A percentile compares a stretch with the other conserved stretches of the same genome.
Evolutionary conservation across 2,329 filamentous ascomycete genomes (phyloP).

Genomic region (Karstenula rhodostoma): DNA sequence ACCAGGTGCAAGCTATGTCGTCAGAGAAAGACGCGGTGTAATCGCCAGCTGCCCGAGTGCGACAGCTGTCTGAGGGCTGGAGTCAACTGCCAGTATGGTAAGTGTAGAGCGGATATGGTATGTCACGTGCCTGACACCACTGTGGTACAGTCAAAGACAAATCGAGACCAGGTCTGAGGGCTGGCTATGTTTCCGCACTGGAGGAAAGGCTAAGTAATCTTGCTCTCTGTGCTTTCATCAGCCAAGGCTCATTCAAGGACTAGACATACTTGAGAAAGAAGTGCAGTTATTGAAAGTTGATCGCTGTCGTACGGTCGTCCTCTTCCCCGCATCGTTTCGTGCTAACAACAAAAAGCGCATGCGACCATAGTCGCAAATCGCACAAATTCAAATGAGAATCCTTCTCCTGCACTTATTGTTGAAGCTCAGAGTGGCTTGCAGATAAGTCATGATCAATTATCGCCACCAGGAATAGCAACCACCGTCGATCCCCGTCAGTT

Average conservation of each 20-base stretch:
- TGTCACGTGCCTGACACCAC: slow-evolving; percentile 9
- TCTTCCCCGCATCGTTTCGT: neutral
- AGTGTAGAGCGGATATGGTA: neutral
- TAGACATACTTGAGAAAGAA: slow-evolving; percentile 31
- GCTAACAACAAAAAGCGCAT: slow-evolving; percentile 18
- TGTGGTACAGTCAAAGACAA: slow-evolving; percentile 17
- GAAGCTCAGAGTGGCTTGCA: slow-evolving; percentile 11
- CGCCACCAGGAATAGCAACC: neutral
- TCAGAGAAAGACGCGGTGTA: slow-evolving; percentile 35
- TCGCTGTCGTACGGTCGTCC: slow-evolving; percentile 13
- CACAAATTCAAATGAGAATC: neutral
- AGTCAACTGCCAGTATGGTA: slow-evolving; percentile 36
- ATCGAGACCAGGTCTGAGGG: slow-evolving; percentile 51
- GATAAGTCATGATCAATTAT: neutral
- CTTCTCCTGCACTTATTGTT: slow-evolving; percentile 3
- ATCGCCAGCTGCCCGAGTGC: slow-evolving; percentile 33
- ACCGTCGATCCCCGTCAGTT: slow-evolving; percentile 11
- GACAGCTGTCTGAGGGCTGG: slow-evolving; percentile 27
- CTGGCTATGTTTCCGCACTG: slow-evolving; percentile 51
- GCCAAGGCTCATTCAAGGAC: neutral
- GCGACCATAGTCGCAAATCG: neutral
- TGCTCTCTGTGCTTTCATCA: neutral
- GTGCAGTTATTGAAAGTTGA: slow-evolving; percentile 27
- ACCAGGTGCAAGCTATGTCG: slow-evolving; percentile 36
- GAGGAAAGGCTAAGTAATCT: slow-evolving; percentile 46